These are phyloP conservation scores for Beauveria caledonica DNA, from an alignment of 2,329 filamentous ascomycete species.

Conservation along the genomic window DNA sequence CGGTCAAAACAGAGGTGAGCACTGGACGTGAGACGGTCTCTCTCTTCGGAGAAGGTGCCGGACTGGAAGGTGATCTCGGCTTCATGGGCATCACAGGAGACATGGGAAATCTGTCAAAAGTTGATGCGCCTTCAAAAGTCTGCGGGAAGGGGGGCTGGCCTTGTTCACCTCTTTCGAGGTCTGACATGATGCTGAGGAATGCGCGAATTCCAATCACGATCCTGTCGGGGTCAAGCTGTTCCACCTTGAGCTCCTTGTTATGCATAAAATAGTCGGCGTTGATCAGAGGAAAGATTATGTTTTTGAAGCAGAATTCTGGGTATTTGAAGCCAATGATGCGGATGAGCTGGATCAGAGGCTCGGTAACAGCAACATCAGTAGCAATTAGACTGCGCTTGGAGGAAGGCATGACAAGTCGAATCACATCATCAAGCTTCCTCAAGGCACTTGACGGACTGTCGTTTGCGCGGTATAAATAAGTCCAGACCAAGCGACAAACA, in stretches of 20 bases:
- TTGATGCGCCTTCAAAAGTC: constrained; percentile 39
- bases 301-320: constrained; percentile 87
- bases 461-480: constrained; percentile 77
- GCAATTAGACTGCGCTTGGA: constrained; percentile 75
- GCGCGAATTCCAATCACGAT: constrained; percentile 96
- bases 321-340: constrained; percentile 90
- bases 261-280: constrained; percentile 82
- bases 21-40: constrained; percentile 62
- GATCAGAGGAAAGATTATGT: constrained; percentile 88
- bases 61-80: constrained; percentile 19
- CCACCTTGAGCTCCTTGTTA: constrained; percentile 71
- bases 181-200: constrained; percentile 86
- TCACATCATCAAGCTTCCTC: constrained; percentile 82
- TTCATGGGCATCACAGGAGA: constrained; percentile 41
- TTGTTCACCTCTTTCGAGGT: constrained; percentile 76
- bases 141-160: constrained; percentile 77
- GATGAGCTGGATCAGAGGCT: constrained; percentile 88
- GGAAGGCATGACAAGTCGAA: constrained; percentile 72
- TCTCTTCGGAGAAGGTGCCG: constrained; percentile 34
- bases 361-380: constrained; percentile 74
- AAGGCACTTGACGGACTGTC: constrained; percentile 61
- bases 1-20: constrained; percentile 55
- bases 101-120: constrained; percentile 36
- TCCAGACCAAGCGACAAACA: constrained; percentile 86
- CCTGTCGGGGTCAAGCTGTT: constrained; percentile 89